Evolutionary conservation across 257 asterid genomes (phyloP), one percentile per base, ranked within the genome.

Genomic region (Fraxinus cuspidata): DNA sequence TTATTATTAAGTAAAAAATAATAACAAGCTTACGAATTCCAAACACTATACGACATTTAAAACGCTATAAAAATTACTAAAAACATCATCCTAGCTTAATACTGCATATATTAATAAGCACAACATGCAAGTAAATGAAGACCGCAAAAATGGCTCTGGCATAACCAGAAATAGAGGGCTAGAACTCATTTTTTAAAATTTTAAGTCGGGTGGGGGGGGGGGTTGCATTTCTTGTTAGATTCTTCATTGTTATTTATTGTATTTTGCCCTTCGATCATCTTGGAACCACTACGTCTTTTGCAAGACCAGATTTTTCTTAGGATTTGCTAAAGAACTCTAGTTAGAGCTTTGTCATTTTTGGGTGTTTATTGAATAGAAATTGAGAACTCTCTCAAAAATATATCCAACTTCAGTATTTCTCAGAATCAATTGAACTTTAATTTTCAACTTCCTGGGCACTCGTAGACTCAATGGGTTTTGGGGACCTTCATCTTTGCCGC

Each of bases 21-120:
- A 85, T 11, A 81, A 74, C 19, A 71, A 75, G 74, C 65, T 13
- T n/a, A 76, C 72, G 70, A 58, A 70, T 73, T 71, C 70, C 77
- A 74, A 75, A 73, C 56, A 47, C 60, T n/a, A 7, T 27, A 53
- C 64, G 23, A 23, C 68, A 25, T 25, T 60, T 27, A 63, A 2
- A 23, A 7, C 12, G 27, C 18, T 63, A 60, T 12, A 60, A 8
- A 35, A 63, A 23, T 63, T 63, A 63, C 19, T 10, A 23, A 63
- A 63, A 10, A 42, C 15, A 7, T 2, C 5, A 23, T 63, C 34
- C 13, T 23, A 27, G 19, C 31, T 25, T 27, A 63, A 27, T 63
- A 63, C 16, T 27, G 35, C 35, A 63, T 63, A 63, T 25, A 25
- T 10, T 27, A 63, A 56, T 27, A 63, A 56, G 65, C 25, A 56